Evolutionary conservation across 805 yeast genomes (phyloP), one percentile per base, ranked within the genome.

Genomic region (Nakazawaea pomicola): DNA sequence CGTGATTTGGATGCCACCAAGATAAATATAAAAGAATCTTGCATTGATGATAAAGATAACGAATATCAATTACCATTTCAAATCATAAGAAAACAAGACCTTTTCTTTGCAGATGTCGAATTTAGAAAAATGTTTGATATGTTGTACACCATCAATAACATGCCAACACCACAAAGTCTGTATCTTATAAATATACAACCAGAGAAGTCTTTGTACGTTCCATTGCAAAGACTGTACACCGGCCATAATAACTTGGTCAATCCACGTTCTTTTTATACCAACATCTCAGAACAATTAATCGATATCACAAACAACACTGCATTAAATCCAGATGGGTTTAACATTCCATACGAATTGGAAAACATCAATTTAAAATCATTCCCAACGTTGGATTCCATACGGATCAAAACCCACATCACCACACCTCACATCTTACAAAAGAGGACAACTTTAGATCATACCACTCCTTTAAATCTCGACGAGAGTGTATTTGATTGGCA

Each of bases 91-190:
- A 31, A 23, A 18, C 6, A 31, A n/a, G 27, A 32, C 27, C 16
- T 30, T 18, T 25, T 23, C 20, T 41, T 41, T 16, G 29, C 31
- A 17, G 38, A 36, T 27, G 20, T 21, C 15, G 23, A 36, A 6
- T 36, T 19, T 23, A 27, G 44, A 18, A 25, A 4, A 24, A 8
- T 41, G 33, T 36, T 29, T 34, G 27, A 30, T 14, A 30, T 36
- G 37, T 8, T 41, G 4, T 36, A 41, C 16, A n/a, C 29, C 12
- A 12, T 41, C 17, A 15, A 10, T 5, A 12, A 11, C 6, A 36
- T 41, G 16, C 44, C 44, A 3, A 29, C 21, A 4, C 44, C 44
- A 9, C 23, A 27, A 7, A 36, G 32, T 16, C 38, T 36, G 15
- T 14, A 36, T 21, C 32, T 41, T 12, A 15, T 41, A 8, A 40